Evolutionary conservation across 2,329 filamentous ascomycete species (phyloP), one percentile per base, ranked within the genome.

Genomic region (Knoxdaviesia capensis): DNA sequence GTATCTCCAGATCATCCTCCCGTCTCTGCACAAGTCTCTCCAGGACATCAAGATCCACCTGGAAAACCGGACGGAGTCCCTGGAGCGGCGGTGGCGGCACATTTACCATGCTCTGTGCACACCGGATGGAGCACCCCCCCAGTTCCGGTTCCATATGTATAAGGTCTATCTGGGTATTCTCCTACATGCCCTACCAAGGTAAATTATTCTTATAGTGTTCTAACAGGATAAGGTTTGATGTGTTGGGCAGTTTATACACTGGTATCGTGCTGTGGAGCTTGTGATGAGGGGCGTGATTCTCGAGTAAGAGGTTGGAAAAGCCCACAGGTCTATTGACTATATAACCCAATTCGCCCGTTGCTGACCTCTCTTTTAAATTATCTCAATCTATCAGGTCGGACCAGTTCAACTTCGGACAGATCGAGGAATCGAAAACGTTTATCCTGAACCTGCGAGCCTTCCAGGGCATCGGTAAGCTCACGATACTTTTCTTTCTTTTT

Each of bases 51-150:
- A 55, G 36, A 46, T 45, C 6, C 64, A 64, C 52, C 66, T 71
- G 49, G 63, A 71, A 33, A 65, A 75, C 50, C 63, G 59, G 34
- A 59, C 59, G 5, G 48, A 65, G 36, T 57, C 60, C 11, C 64
- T 62, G 42, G 61, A 66, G 46, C 56, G 61, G 34, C 63, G 71
- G 42, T 77, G 74, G 73, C 62, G 64, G 36, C 63, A 62, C 48
- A 75, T 77, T 69, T 72, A 68, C 50, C 62, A 74, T 52, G 55
- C 58, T 5, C 63, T 77, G 62, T 63, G 61, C 6, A 60, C 65
- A 29, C 68, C 76, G 50, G 64, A 63, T 4, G 63, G 59, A 3
- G 68, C 66, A 0, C 60, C 71, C 32, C 58, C 59, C 5, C 55
- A 77, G 2, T 64, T 64, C 1, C 63, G 71, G 6, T 75, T 77